Base-by-base conservation (phyloP, 176 grass and related monocot species). In the Oryza coarctata region DNA sequence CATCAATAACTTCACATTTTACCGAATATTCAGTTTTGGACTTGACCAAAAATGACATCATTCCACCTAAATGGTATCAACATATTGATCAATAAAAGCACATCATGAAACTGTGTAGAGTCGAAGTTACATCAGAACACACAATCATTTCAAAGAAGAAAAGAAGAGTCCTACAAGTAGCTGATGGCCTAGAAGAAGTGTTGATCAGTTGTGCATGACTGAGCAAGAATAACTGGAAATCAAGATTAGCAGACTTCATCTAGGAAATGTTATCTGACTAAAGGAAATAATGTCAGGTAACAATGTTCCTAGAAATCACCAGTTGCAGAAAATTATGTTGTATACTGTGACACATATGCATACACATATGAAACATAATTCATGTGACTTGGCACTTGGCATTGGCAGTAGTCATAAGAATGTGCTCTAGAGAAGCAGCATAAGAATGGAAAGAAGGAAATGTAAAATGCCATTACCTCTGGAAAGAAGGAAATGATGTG, bases 1-100 rank as follows among this genome's bases (percentile, higher is more conserved):
- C 93, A 63, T 99, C 96, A 88, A 99, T 70, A 65, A 95, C 93
- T 91, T 99, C 91, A 75, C 93, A 99, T 88, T 90, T 99, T 41
- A 99, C 96, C 39, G 93, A 99, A 88, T 95, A 93, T 81, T 83
- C 86, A 63, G 76, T 93, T 88, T 99, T 99, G 66, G 91, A 99
- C 78, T 89, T 99, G 38, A 94, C 96, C 65, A 85, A 60, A 2
- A 99, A 82, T 69, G 96, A 93, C 96, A 99, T 99, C 96, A 99
- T 99, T 88, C 96, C 96, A 76, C 96, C 96, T 99, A 75, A 90
- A 91, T 33, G 74, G 85, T 43, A 72, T 64, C 18, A 64, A 73
- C 23, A 34, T 18, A 17, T 22, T 68, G 45, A 77, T 85, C 50
- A 89, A 25, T 82, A 72, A 71, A 45, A 87, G 12, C 36, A 70